Conservation (phyloP, 2,329 filamentous ascomycete species). For the Truncatella angustata region DNA sequence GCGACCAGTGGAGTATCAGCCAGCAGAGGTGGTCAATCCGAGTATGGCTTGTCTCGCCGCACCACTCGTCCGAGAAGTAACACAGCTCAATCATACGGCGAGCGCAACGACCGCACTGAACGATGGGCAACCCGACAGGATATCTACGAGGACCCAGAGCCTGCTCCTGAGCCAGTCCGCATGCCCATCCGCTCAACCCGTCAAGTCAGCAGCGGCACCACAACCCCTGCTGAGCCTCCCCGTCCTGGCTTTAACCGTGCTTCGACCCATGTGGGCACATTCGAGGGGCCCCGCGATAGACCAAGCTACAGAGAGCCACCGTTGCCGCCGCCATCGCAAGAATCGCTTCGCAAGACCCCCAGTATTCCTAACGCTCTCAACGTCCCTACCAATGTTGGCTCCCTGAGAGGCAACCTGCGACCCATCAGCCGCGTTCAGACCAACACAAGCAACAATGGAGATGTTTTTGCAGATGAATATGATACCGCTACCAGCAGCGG, state of each 20-base stretch:
- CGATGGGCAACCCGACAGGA: slow-evolving; percentile 27
- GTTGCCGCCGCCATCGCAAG: slow-evolving; percentile 20
- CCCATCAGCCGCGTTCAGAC: slow-evolving; percentile 45
- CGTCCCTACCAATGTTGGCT: slow-evolving; percentile 28
- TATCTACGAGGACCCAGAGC: slow-evolving; percentile 33
- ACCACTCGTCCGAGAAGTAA: slow-evolving; percentile 43
- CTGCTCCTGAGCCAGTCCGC: slow-evolving; percentile 36
- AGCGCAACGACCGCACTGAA: slow-evolving; percentile 36
- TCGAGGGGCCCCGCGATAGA: slow-evolving; percentile 19
- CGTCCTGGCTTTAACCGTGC: slow-evolving; percentile 27
- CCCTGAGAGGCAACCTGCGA: slow-evolving; percentile 41
- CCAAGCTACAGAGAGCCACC: slow-evolving; percentile 27
- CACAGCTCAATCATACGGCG: slow-evolving; percentile 43
- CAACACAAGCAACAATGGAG: slow-evolving; percentile 33
- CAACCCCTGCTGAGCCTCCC: slow-evolving; percentile 24
- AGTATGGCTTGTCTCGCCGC: slow-evolving; percentile 21
- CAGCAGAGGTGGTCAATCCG: slow-evolving; percentile 18
- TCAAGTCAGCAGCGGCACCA: slow-evolving; percentile 18
- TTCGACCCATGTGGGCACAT: slow-evolving; percentile 18
- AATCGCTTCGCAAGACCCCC: slow-evolving; percentile 19
- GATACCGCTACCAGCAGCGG: slow-evolving; percentile 49
- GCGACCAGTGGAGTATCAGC: slow-evolving; percentile 11
- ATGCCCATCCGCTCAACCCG: slow-evolving; percentile 43
- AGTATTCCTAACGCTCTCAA: not conserved
- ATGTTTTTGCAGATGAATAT: slow-evolving; percentile 50